A percentile compares a stretch with the other conserved stretches of the same genome.
Evolutionary conservation across 2,329 filamentous ascomycete species (phyloP).

Genomic region (Aotearoamyces nothofagi): DNA sequence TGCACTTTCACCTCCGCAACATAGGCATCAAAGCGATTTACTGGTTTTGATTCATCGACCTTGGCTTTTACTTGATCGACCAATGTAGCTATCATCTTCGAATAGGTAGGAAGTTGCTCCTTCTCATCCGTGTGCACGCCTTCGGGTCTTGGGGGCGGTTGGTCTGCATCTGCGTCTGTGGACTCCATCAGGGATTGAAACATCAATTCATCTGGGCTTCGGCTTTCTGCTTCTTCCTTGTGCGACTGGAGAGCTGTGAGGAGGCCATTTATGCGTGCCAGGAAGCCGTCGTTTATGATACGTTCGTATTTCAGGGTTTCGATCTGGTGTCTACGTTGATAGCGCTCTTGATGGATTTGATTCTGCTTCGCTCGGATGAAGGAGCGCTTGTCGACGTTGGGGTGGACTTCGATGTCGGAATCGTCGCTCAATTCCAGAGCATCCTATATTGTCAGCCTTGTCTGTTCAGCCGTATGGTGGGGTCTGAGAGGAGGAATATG

Average conservation of each 20-base stretch:
- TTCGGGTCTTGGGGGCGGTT: slow-evolving; percentile 58
- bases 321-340: slow-evolving; percentile 77
- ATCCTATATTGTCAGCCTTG: slow-evolving; percentile 37
- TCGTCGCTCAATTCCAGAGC: slow-evolving; percentile 94
- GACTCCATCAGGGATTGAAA: slow-evolving; percentile 83
- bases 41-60: slow-evolving; percentile 57
- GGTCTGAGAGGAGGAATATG: slow-evolving; percentile 1
- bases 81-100: slow-evolving; percentile 96
- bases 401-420: slow-evolving; percentile 95
- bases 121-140: slow-evolving; percentile 65
- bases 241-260: slow-evolving; percentile 62
- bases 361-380: slow-evolving; percentile 98
- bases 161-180: slow-evolving; percentile 57
- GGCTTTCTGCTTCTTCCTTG: slow-evolving; percentile 47
- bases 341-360: slow-evolving; percentile 86
- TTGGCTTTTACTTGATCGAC: slow-evolving; percentile 77
- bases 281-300: slow-evolving; percentile 80
- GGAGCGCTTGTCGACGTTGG: slow-evolving; percentile 95
- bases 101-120: slow-evolving; percentile 65
- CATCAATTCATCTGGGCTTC: slow-evolving; percentile 64
- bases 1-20: slow-evolving; percentile 65
- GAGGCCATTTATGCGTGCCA: slow-evolving; percentile 68
- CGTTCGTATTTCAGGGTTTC: slow-evolving; percentile 85
- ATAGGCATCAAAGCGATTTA: slow-evolving; percentile 59
- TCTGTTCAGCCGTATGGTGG: slow-evolving; percentile 14